Conservation (phyloP, 176 grass and related monocot genomes). For the Eleusine indica region DNA sequence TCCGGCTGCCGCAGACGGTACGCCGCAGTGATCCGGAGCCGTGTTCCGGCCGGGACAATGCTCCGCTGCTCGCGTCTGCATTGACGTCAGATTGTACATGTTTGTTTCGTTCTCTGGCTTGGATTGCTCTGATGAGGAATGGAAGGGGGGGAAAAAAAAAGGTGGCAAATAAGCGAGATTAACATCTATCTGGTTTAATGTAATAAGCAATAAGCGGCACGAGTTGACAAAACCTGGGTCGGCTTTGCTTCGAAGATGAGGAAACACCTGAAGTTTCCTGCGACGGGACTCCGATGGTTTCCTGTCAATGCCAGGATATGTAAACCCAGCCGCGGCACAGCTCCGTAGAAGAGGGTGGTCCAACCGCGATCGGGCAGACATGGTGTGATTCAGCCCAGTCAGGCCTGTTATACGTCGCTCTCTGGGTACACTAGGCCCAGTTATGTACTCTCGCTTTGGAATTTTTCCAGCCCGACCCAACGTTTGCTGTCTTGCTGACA, state of each 20-base stretch:
- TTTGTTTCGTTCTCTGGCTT: background rate
- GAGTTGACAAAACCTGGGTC: background rate
- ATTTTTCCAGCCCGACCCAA: background rate
- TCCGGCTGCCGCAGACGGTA: background rate
- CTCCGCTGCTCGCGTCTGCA: background rate
- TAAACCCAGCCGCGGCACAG: background rate
- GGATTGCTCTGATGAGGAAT: background rate
- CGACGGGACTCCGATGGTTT: background rate
- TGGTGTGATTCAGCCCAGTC: no score
- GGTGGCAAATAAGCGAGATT: background rate
- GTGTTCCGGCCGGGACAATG: background rate
- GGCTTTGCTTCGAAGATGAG: background rate
- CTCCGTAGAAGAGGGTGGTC: no score
- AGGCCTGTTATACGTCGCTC: no score
- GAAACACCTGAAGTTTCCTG: background rate
- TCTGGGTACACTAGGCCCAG: background rate
- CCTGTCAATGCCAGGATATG: background rate
- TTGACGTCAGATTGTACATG: background rate
- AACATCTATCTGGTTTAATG: background rate
- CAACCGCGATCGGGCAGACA: background rate
- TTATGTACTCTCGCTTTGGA: background rate
- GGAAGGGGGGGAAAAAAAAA: background rate
- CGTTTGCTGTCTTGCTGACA: background rate
- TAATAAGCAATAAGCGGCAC: background rate
- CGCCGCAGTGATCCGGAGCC: background rate